phyloP scores from a whole-genome alignment of 1,284 basidiomycete genomes.

The Puccinia polysora region DNA sequence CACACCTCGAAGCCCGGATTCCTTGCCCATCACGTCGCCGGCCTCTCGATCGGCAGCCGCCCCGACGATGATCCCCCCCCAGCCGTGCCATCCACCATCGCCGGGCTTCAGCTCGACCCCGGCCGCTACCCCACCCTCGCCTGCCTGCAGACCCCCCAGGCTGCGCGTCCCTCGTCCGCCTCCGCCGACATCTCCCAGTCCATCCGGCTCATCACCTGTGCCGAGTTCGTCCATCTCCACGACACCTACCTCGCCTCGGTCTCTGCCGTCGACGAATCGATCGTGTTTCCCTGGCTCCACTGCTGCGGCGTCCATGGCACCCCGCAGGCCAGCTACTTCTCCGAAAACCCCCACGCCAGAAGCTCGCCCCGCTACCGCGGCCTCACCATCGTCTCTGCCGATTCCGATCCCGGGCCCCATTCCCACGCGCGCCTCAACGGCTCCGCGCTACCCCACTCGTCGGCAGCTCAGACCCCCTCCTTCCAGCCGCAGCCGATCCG shows the following conservation, averaged over 20 bases:
- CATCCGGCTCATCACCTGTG: constrained; percentile 24
- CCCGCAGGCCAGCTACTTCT: constrained; percentile 26
- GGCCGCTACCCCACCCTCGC: constrained; percentile 15
- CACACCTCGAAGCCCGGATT: neutral
- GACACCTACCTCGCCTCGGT: constrained; percentile 25
- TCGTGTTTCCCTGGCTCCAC: constrained; percentile 32
- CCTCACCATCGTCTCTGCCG: constrained; percentile 27
- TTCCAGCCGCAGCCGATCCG: neutral
- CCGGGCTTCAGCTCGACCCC: constrained; percentile 19
- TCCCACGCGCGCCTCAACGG: constrained; percentile 45
- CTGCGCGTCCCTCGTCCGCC: neutral
- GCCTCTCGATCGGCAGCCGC: neutral
- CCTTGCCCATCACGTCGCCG: constrained; percentile 7
- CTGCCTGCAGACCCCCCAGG: constrained; percentile 5
- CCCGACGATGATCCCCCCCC: neutral
- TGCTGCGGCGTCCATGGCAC: constrained; percentile 21
- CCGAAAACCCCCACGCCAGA: neutral
- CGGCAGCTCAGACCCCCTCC: neutral
- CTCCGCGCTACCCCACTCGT: constrained; percentile 26
- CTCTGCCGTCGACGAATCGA: constrained; percentile 21
- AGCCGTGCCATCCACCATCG: neutral
- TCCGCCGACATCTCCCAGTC: neutral
- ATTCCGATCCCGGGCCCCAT: constrained; percentile 34
- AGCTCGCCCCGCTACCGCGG: constrained; percentile 26
- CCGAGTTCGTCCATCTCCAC: constrained; percentile 22